Conservation (phyloP, 2,329 filamentous ascomycete species). For the Dothidotthia symphoricarpi region DNA sequence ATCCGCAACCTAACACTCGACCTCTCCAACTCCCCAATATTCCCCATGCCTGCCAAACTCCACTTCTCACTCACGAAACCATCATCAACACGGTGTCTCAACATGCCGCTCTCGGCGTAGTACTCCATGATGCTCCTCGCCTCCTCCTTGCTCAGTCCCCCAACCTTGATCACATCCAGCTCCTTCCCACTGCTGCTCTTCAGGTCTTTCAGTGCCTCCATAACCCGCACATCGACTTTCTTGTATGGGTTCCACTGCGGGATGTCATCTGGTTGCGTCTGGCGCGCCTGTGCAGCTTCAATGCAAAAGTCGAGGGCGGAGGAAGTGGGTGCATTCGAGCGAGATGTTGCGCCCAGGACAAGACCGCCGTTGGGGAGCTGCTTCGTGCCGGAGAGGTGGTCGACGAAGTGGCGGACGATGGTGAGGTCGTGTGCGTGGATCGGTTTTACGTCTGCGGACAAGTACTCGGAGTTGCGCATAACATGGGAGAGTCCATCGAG, state of each 20-base stretch:
- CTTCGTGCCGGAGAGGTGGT: conserved; percentile 57
- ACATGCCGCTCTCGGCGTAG: conserved; percentile 81
- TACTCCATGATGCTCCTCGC: conserved; percentile 84
- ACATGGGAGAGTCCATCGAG: conserved; percentile 79
- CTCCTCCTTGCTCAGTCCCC: conserved; percentile 71
- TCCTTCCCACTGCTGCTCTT: conserved; percentile 28
- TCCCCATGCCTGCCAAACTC: conserved; percentile 75
- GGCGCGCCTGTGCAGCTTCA: conserved; percentile 48
- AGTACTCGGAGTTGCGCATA: conserved; percentile 77
- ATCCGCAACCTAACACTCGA: conserved; percentile 48
- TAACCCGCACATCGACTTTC: conserved; percentile 53
- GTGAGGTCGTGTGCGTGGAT: conserved; percentile 86
- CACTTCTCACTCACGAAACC: conserved; percentile 75
- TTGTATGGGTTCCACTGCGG: conserved; percentile 54
- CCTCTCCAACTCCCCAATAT: conserved; percentile 83
- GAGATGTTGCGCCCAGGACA: conserved; percentile 70
- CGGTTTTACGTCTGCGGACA: conserved; percentile 64
- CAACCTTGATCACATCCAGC: conserved; percentile 55
- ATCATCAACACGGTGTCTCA: conserved; percentile 69
- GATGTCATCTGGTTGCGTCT: conserved; percentile 31
- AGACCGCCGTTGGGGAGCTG: conserved; percentile 71
- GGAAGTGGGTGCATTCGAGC: conserved; percentile 65
- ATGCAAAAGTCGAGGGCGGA: conserved; percentile 69
- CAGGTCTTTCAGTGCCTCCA: conserved; percentile 47
- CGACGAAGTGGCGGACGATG: conserved; percentile 71